Percentiles rank a stretch among this genome's conserved stretches.
Conservation (phyloP, 495 filamentous ascomycete species). For the Collariella sp. region DNA sequence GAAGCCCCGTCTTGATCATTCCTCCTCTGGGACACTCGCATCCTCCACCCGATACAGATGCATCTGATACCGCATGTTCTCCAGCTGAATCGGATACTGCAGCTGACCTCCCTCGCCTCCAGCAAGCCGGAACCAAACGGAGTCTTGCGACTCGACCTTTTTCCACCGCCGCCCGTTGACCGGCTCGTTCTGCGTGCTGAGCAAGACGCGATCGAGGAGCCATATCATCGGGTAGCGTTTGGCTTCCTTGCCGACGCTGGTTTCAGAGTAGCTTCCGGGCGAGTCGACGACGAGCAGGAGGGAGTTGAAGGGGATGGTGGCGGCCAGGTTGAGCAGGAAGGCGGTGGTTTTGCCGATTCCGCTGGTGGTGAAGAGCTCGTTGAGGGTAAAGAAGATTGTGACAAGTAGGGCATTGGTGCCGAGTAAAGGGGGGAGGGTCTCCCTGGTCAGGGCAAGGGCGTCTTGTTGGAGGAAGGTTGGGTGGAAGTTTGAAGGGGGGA, state of each 20-base stretch:
- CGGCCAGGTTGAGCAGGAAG: conserved; percentile 59
- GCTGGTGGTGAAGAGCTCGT: conserved; percentile 75
- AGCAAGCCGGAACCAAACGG: conserved; percentile 73
- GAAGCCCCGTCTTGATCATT: neutral
- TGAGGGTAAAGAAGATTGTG: conserved; percentile 91
- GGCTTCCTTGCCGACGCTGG: conserved; percentile 51
- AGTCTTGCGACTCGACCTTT: conserved; percentile 62
- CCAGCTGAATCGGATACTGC: conserved; percentile 73
- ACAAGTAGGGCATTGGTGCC: conserved; percentile 42
- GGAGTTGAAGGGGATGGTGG: conserved; percentile 46
- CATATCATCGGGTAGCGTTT: conserved; percentile 90
- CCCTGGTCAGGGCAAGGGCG: conserved; percentile 45
- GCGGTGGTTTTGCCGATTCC: conserved; percentile 65
- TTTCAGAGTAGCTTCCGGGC: conserved; percentile 80
- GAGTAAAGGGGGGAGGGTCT: conserved; percentile 35
- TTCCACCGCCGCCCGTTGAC: conserved; percentile 50
- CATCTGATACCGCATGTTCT: conserved; percentile 92
- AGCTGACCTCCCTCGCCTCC: conserved; percentile 33
- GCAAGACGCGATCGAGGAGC: conserved; percentile 75
- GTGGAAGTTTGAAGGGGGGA: conserved; percentile 30
- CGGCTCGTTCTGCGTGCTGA: conserved; percentile 28
- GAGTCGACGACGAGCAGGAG: conserved; percentile 85
- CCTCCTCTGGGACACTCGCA: neutral
- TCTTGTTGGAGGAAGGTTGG: conserved; percentile 53
- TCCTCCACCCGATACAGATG: conserved; percentile 55